Percentiles rank a stretch among this genome's conserved stretches.
These are phyloP conservation scores for Phallus indusiatus DNA, from an alignment of 768 basidiomycete genomes.

Conservation along the genomic window DNA sequence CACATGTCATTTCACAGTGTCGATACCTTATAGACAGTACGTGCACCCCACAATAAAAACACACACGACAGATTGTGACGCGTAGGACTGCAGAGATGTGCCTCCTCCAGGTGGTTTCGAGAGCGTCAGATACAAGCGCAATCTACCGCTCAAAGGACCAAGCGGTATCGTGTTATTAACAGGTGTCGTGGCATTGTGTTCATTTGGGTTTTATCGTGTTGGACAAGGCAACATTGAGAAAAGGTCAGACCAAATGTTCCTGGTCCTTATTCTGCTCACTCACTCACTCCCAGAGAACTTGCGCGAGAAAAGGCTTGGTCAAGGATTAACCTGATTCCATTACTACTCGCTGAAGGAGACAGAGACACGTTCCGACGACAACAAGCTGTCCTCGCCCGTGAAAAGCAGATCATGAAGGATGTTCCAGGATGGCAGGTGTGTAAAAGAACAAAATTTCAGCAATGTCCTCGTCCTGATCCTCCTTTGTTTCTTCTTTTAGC, in stretches of 20 bases:
- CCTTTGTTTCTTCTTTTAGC: conserved; percentile 36
- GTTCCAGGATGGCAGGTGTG: conserved; percentile 92
- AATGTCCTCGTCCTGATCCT: neutral
- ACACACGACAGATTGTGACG: too few relatives aligned
- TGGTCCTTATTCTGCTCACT: conserved; percentile 14
- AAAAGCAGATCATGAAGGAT: conserved; percentile 90
- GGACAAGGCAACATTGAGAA: conserved; percentile 88
- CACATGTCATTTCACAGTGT: conserved; percentile 32
- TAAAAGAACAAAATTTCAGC: conserved; percentile 14
- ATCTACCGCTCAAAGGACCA: conserved; percentile 83
- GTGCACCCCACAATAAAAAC: too few relatives aligned
- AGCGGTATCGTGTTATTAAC: conserved; percentile 78
- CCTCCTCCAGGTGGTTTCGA: conserved; percentile 93
- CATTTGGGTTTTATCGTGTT: conserved; percentile 85
- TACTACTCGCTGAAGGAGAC: conserved; percentile 90
- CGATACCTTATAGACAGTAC: conserved; percentile 55
- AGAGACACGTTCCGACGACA: conserved; percentile 78
- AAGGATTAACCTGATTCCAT: conserved; percentile 85
- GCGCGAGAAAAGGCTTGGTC: conserved; percentile 92
- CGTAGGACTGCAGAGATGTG: conserved; percentile 85
- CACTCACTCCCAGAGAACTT: conserved; percentile 94
- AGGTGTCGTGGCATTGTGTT: conserved; percentile 77
- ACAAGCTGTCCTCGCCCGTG: conserved; percentile 67
- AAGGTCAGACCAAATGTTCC: conserved; percentile 46
- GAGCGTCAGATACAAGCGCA: conserved; percentile 88